Percentiles rank a stretch among this genome's conserved stretches.
Evolutionary conservation across 305 asterid species (phyloP).

Genomic region (Solanum hybrid): DNA sequence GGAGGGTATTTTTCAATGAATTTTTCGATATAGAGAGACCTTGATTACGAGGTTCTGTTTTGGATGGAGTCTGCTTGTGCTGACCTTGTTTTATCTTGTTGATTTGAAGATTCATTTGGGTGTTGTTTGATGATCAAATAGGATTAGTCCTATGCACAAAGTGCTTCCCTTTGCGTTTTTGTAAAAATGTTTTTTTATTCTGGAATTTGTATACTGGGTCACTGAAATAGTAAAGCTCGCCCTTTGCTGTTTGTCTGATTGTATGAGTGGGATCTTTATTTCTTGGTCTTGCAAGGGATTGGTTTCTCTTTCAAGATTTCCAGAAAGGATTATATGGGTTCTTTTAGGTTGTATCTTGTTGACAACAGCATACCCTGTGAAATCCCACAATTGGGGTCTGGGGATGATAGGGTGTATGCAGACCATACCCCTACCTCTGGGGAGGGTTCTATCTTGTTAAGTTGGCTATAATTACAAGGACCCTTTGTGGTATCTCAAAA

Average conservation of each 20-base stretch:
- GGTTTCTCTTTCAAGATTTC: not conserved
- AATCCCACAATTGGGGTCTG: not conserved
- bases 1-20: not conserved
- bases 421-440: not conserved
- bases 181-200: not conserved
- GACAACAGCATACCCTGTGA: not conserved
- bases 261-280: not conserved
- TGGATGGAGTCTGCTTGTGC: not conserved
- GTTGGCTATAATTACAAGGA: not conserved
- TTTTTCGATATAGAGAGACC: not conserved
- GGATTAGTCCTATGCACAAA: not conserved
- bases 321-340: not conserved
- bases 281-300: not conserved
- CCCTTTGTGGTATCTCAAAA: not conserved
- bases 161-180: not conserved
- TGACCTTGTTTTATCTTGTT: not conserved
- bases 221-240: not conserved
- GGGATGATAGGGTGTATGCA: not conserved
- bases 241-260: not conserved
- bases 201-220: not conserved
- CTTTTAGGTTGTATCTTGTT: not conserved
- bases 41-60: not conserved
- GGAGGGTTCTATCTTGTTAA: not conserved
- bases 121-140: not conserved
- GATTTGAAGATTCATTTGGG: not conserved